phyloP scores from a whole-genome alignment of 306 rosid genomes.

The Acacia acuminata region DNA sequence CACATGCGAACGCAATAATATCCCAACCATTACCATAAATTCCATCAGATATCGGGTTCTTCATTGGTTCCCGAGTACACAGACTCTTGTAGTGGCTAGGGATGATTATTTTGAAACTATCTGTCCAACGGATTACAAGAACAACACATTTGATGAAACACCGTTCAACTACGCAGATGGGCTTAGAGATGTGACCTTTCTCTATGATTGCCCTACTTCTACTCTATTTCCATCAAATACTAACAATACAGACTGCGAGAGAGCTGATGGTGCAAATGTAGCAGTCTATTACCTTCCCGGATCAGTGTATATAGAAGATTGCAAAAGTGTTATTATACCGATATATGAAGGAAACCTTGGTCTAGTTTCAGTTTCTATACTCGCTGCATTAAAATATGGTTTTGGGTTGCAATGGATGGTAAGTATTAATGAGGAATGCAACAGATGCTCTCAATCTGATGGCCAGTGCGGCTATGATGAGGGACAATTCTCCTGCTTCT shows the following conservation, averaged over 20 bases:
- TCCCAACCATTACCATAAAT: constrained; percentile 1
- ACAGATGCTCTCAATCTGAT: not conserved
- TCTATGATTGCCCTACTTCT: constrained; percentile 15
- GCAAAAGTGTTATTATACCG: not conserved
- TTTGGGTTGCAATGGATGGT: constrained; percentile 25
- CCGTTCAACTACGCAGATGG: not conserved
- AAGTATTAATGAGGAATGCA: not conserved
- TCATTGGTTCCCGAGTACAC: not conserved
- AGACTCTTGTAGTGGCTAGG: constrained; percentile 23
- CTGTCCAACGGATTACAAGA: not conserved
- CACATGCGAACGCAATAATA: not conserved
- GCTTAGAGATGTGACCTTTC: not conserved
- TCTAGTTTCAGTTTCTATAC: not conserved
- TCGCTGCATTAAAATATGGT: not conserved
- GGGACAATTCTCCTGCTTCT: constrained; percentile 31
- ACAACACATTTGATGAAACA: constrained; percentile 11
- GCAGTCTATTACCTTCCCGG: not conserved
- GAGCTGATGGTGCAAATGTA: not conserved
- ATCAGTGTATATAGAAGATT: not conserved
- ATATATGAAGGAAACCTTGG: not conserved
- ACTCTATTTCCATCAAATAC: not conserved
- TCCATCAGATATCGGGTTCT: constrained; percentile 29
- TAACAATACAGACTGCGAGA: not conserved
- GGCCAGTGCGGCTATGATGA: constrained; percentile 34
- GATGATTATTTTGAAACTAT: constrained; percentile 18